Conservation (phyloP, 768 basidiomycete genomes). For the Termitomyces sp. region DNA sequence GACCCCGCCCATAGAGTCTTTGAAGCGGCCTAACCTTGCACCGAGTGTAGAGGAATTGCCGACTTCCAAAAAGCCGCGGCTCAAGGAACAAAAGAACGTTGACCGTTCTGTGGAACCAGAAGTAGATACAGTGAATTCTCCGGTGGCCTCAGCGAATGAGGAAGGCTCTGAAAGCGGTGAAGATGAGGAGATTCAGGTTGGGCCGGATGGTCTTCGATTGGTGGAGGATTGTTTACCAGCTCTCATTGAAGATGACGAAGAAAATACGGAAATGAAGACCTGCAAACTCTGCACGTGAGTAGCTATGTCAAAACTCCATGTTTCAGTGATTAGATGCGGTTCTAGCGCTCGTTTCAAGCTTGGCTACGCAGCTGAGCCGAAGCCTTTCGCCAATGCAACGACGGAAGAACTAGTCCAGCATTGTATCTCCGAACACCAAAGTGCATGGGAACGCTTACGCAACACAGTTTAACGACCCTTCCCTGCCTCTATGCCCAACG, state of each 20-base stretch:
- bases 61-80: conserved; percentile 10
- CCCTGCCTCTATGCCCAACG: neutral
- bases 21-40: conserved; percentile 9
- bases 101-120: neutral
- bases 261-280: conserved; percentile 22
- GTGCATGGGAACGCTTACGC: conserved; percentile 42
- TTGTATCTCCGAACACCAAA: conserved; percentile 40
- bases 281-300: conserved; percentile 54
- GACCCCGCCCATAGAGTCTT: conserved; percentile 1
- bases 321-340: neutral
- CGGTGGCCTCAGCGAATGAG: neutral
- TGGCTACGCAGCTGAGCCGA: conserved; percentile 25
- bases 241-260: conserved; percentile 31
- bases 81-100: neutral
- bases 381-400: conserved; percentile 28
- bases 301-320: neutral
- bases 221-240: conserved; percentile 36
- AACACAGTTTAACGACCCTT: conserved; percentile 1
- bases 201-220: conserved; percentile 34
- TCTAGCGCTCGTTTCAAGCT: conserved; percentile 29
- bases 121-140: neutral
- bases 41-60: neutral
- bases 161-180: conserved; percentile 4
- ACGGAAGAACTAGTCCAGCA: conserved; percentile 43
- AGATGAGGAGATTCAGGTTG: conserved; percentile 30